Conservation (phyloP, 805 yeast genomes). For the Geotrichum ghanense region DNA sequence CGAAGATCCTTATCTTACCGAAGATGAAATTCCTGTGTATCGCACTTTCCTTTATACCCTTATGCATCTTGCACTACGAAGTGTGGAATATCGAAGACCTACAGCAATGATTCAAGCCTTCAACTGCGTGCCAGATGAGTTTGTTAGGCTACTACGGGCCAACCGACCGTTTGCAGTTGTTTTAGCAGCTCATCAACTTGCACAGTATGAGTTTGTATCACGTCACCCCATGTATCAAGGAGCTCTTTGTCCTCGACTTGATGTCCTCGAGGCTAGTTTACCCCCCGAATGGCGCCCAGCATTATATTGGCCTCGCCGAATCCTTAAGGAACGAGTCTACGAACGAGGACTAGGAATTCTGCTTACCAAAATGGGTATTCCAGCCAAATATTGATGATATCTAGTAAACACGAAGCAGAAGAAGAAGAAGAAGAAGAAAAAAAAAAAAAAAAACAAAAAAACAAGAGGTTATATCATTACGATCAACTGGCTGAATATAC, state of each 20-base stretch:
- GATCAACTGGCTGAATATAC: too few species aligned
- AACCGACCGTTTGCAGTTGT: neutral
- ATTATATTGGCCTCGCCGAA: neutral
- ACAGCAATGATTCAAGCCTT: constrained; percentile 1
- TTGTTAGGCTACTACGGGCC: neutral
- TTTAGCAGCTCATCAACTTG: neutral
- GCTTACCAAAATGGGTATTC: neutral
- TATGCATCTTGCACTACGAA: neutral
- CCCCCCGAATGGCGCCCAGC: neutral
- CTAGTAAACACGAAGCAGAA: too few species aligned
- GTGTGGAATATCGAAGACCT: neutral
- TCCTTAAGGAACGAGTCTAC: neutral
- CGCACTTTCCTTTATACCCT: neutral
- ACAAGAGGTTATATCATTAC: too few species aligned
- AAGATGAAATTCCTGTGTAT: neutral
- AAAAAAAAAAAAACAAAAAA: too few species aligned
- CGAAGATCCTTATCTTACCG: neutral
- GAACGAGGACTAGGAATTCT: neutral
- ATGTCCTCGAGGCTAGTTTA: neutral
- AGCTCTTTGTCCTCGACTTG: neutral
- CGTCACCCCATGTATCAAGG: neutral
- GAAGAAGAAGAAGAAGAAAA: too few species aligned
- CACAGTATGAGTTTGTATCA: neutral
- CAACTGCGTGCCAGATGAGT: constrained; percentile 1
- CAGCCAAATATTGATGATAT: constrained; percentile 1